Evolutionary conservation across 2,329 filamentous ascomycete species (phyloP).

Genomic region (Hymenoscyphus occultus): DNA sequence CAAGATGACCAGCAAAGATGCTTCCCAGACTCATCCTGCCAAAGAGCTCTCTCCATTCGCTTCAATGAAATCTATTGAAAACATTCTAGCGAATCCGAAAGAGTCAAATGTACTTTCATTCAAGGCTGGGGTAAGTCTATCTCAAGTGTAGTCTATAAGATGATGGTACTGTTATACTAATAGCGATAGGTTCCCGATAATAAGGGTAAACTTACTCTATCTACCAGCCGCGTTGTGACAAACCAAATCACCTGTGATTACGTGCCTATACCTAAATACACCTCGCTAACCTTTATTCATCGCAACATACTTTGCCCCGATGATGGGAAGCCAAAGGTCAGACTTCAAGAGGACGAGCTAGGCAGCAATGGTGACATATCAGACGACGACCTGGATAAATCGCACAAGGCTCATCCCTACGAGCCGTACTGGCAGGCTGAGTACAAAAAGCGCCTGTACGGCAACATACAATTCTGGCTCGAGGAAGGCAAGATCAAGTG

Average conservation of each 20-base stretch:
- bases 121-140: not conserved
- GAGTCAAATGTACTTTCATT: not conserved
- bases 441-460: conserved; percentile 16
- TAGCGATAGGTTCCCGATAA: not conserved
- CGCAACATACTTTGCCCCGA: conserved; percentile 31
- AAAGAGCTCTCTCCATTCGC: conserved; percentile 27
- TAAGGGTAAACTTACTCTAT: not conserved
- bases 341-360: conserved; percentile 14
- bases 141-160: not conserved
- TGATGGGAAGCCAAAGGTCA: conserved; percentile 28
- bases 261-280: conserved; percentile 28
- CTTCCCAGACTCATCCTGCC: conserved; percentile 7
- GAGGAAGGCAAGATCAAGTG: conserved; percentile 19
- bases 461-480: conserved; percentile 24
- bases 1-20: not conserved
- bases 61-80: conserved; percentile 13
- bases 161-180: not conserved
- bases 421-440: conserved; percentile 24
- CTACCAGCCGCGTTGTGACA: conserved; percentile 14
- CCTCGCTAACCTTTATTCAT: conserved; percentile 25
- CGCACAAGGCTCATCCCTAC: not conserved
- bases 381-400: not conserved
- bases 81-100: not conserved
- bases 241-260: conserved; percentile 17
- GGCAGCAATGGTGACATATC: not conserved